phyloP scores from a whole-genome alignment of 1,284 basidiomycete genomes.

The Heterobasidion irregulare region DNA sequence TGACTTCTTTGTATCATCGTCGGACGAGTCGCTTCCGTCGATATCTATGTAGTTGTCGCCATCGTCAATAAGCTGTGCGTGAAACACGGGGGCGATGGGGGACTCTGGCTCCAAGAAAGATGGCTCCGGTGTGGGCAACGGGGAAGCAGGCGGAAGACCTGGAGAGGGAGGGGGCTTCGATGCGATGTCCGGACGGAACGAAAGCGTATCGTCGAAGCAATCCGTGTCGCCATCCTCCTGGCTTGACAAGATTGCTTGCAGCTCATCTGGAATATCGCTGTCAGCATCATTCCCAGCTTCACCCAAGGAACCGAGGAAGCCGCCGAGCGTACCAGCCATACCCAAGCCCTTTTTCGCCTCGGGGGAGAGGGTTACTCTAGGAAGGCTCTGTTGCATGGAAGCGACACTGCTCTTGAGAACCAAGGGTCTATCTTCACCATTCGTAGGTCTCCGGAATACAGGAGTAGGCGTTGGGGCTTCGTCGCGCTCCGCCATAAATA shows the following conservation, averaged over 20 bases:
- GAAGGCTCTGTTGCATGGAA: conserved; percentile 8
- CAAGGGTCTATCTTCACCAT: conserved; percentile 9
- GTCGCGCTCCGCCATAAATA: conserved; percentile 14
- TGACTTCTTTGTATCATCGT: conserved; percentile 66
- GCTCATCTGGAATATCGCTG: conserved; percentile 69
- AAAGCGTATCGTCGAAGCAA: conserved; percentile 33
- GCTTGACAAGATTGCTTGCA: conserved; percentile 52
- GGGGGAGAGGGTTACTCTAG: conserved; percentile 33
- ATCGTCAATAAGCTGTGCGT: conserved; percentile 33
- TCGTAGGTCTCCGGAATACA: conserved; percentile 36
- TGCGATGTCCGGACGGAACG: conserved; percentile 19
- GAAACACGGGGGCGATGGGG: conserved; percentile 32
- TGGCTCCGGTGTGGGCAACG: conserved; percentile 26
- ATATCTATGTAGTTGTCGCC: conserved; percentile 36
- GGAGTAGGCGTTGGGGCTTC: conserved; percentile 28
- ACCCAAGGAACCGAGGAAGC: conserved; percentile 38
- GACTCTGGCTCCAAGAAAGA: conserved; percentile 8
- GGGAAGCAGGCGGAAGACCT: conserved; percentile 30
- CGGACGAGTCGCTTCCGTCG: conserved; percentile 36
- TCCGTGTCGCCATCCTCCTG: conserved; percentile 33
- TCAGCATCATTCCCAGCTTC: conserved; percentile 49
- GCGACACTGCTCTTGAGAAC: conserved; percentile 14
- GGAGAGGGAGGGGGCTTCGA: conserved; percentile 23
- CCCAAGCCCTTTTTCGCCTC: conserved; percentile 48
- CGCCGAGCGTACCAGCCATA: conserved; percentile 57